Percentiles rank a stretch among this genome's conserved stretches.
Evolutionary conservation across 2,329 filamentous ascomycete species (phyloP).

Genomic region (Fusarium falciforme): DNA sequence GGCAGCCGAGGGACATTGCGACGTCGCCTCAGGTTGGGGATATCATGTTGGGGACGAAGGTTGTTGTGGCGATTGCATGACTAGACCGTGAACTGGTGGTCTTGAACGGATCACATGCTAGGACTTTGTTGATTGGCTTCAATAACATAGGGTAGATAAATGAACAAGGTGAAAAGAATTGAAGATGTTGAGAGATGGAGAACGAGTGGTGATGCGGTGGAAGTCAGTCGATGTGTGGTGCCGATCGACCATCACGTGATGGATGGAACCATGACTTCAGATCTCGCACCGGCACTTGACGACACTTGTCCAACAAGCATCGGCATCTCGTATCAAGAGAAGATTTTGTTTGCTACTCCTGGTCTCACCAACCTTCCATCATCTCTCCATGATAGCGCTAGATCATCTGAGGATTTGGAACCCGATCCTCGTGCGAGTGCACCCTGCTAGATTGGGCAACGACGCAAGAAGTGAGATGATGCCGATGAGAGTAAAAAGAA

Average conservation of each 20-base stretch:
- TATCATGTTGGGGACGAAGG: constrained; percentile 11
- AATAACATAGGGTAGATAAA: background rate
- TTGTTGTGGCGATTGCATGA: constrained; percentile 1
- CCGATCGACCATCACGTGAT: background rate
- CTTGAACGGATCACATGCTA: background rate
- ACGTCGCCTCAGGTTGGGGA: constrained; percentile 2
- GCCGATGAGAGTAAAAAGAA: background rate
- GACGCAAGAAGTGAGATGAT: background rate
- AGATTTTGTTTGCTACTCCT: background rate
- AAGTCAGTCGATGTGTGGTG: background rate
- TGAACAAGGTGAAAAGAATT: background rate
- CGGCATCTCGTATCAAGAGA: background rate
- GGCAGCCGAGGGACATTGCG: background rate
- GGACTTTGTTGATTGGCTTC: background rate
- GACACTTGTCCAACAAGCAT: background rate
- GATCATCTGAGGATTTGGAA: background rate
- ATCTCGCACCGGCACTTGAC: constrained; percentile 1
- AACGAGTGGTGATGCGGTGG: background rate
- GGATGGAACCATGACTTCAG: background rate
- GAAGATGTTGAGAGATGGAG: background rate
- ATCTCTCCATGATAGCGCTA: background rate
- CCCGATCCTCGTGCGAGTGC: background rate
- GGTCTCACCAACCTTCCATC: background rate
- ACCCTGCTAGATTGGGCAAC: background rate
- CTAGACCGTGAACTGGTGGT: background rate